Conservation (phyloP, 306 rosid genomes). For the Casuarina cunninghamiana region DNA sequence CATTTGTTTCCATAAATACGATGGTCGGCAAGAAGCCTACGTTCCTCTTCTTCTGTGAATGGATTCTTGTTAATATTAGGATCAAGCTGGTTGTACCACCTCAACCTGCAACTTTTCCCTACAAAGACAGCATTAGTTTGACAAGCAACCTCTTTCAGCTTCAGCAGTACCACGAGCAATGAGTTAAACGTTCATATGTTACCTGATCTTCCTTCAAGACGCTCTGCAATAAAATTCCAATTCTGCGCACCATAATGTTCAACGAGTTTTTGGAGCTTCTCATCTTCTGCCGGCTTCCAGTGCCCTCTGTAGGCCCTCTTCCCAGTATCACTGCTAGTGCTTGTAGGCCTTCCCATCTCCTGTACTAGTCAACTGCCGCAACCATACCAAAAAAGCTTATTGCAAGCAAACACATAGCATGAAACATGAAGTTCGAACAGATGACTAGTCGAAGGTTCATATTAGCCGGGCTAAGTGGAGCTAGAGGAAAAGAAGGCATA, state of each 20-base stretch:
- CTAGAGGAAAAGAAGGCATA: background rate
- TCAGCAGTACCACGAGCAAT: background rate
- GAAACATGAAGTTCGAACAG: background rate
- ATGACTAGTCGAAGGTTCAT: background rate
- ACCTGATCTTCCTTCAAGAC: constrained; percentile 63
- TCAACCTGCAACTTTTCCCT: constrained; percentile 73
- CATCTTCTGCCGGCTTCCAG: constrained; percentile 62
- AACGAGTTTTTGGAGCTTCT: constrained; percentile 46
- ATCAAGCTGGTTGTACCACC: constrained; percentile 75
- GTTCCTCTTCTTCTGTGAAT: constrained; percentile 56
- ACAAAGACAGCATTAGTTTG: background rate
- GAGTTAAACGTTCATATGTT: too few species aligned
- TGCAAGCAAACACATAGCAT: background rate
- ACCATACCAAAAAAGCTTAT: background rate
- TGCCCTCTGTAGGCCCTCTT: constrained; percentile 54
- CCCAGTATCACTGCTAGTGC: constrained; percentile 26
- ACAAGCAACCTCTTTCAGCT: constrained; percentile 13
- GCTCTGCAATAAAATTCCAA: constrained; percentile 65
- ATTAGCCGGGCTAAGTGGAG: background rate
- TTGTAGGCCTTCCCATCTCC: constrained; percentile 37
- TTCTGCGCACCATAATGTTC: constrained; percentile 54
- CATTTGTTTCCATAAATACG: constrained; percentile 63
- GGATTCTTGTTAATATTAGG: constrained; percentile 57
- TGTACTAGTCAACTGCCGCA: background rate
- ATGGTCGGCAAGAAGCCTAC: constrained; percentile 46